Base-by-base conservation (phyloP, 805 yeast genomes). In the Pichia pseudocactophila region DNA sequence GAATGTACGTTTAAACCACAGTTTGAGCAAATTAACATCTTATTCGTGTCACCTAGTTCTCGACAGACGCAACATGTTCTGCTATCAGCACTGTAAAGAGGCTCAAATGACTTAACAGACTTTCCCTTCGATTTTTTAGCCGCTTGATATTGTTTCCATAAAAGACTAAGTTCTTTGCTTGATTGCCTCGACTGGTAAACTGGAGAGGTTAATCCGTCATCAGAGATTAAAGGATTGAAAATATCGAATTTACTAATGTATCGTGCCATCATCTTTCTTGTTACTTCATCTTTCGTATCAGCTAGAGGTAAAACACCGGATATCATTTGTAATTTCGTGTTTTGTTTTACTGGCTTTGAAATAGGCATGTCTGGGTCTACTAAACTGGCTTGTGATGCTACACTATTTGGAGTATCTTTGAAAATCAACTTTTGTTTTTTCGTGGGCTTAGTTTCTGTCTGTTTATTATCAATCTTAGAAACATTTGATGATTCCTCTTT, bases 1-100 rank as follows among this genome's bases (percentile, higher is more conserved):
- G 73, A 65, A 57, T 88, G 96, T 2, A 80, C 86, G 42, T 69
- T 69, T 27, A 85, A 61, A 0, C 83, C 83, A 65, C 96, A 88
- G 25, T 68, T 65, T 2, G 66, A 54, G 57, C 96, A 87, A 1
- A 69, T 61, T 9, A 82, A 50, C 51, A 74, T 64, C 30, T 69
- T 71, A 11, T 65, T 69, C 4, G 31, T 42, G 19, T 40, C 46
- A 11, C 44, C 55, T 5, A 50, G 40, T 10, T 63, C 70, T 4
- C 71, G 60, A 51, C 92, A 83, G 0, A 82, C 74, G 36, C 78
- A 71, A 55, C 92, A 83, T 11, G 65, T 59, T 15, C 71, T 55
- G 7, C 53, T 52, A 11, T 49, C 38, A 4, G 64, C 53, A 10
- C 49, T 45, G 37, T 54, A 59, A 3, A 58, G 38, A 12, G 55